Base-by-base conservation (phyloP, 768 basidiomycete species). In the Boletus rufocinnamomeus region DNA sequence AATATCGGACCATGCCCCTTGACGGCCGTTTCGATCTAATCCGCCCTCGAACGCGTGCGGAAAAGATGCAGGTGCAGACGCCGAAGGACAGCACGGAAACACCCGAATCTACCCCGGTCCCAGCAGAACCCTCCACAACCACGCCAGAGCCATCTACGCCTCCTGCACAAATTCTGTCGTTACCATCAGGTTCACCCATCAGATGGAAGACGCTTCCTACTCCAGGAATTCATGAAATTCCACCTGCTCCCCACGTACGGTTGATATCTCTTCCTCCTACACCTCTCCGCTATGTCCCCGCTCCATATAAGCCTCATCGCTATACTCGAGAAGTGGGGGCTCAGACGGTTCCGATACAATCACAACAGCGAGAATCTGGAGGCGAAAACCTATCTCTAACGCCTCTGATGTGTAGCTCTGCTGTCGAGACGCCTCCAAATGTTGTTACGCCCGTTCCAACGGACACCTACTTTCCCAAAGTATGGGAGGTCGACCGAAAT, bases 21-120 rank as follows among this genome's bases (percentile, higher is more conserved):
- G 89, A 92, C 57, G 95, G 95, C 6, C 87, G 95, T 48, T 80
- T 95, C 55, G 93, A 96, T 69, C 78, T 98, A 64, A 89, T 97
- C 80, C 84, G 87, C 55, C 72, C 73, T 32, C 63, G 54, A 47
- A 66, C 65, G 25, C 69, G 58, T 53, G 69, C 59, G 16, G 68
- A 72, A 52, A 66, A 27, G 57, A 59, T 50, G 35, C 57, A 56
- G 43, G 28, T 37, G 34, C 48, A 58, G 28, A 25, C 41, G 11
- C 38, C 45, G 21, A 34, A 57, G 19, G 59, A 59, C 14, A 23
- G 16, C 19, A 47, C 48, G 19, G 62, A 63, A 47, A 32, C 56
- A 38, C 50, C 74, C 66, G 57, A 63, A 43, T 61, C 67, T 35
- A 59, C 65, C 28, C 41, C 38, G 0, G 34, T 57, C 37, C 59